phyloP scores from a whole-genome alignment of 1,139 yeast genomes.

The Suhomyces coccinellae region DNA sequence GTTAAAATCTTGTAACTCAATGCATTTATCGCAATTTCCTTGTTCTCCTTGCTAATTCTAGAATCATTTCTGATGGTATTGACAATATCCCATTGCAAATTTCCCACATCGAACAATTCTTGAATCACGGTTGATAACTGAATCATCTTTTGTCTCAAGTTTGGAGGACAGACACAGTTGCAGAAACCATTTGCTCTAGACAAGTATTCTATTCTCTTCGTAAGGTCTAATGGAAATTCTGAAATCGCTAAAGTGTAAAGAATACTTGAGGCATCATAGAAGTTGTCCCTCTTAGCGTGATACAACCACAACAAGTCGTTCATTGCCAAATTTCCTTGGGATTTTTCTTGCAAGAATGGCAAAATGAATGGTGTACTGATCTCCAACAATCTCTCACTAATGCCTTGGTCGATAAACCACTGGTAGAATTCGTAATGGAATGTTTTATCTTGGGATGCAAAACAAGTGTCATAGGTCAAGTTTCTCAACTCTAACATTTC shows the following conservation, averaged over 20 bases:
- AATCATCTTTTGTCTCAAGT: constrained; percentile 71
- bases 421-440: constrained; percentile 92
- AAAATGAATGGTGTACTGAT: constrained; percentile 80
- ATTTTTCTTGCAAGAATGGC: constrained; percentile 73
- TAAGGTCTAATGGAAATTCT: constrained; percentile 65
- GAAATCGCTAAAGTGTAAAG: constrained; percentile 73
- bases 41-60: constrained; percentile 51
- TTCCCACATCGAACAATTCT: constrained; percentile 85
- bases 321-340: constrained; percentile 65
- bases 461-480: constrained; percentile 71
- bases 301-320: constrained; percentile 88
- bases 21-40: constrained; percentile 49
- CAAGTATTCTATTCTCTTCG: constrained; percentile 80
- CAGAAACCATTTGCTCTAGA: constrained; percentile 94
- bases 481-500: constrained; percentile 66
- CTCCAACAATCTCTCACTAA: constrained; percentile 73
- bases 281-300: constrained; percentile 79
- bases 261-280: constrained; percentile 80
- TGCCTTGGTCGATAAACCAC: constrained; percentile 83
- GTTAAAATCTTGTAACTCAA: constrained; percentile 67
- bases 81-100: constrained; percentile 81
- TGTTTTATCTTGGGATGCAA: constrained; percentile 70
- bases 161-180: constrained; percentile 80
- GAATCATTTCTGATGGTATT: constrained; percentile 58
- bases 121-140: constrained; percentile 68